phyloP scores from a whole-genome alignment of 768 basidiomycete species.

The Flagelloscypha sp. region DNA sequence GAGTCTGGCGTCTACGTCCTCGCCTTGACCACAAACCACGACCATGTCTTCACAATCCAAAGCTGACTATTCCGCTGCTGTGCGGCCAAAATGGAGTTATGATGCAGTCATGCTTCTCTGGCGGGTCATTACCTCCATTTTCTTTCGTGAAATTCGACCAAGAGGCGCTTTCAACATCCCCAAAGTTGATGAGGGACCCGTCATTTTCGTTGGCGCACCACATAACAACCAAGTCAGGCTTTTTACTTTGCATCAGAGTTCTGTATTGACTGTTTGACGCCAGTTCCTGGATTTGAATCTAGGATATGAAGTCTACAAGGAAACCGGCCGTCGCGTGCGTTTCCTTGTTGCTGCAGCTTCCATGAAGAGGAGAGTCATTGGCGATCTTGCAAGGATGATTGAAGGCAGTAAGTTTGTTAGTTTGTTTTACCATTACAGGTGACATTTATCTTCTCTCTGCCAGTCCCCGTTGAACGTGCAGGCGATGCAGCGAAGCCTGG shows the following conservation, averaged over 20 bases:
- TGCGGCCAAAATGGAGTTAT: too few relatives aligned
- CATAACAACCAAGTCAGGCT: constrained; percentile 78
- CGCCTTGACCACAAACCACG: too few relatives aligned
- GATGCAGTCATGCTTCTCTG: constrained; percentile 79
- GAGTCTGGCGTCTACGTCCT: too few relatives aligned
- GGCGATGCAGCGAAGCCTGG: constrained; percentile 78
- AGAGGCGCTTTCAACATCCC: constrained; percentile 95
- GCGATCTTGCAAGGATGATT: constrained; percentile 76
- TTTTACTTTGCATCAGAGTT: constrained; percentile 8
- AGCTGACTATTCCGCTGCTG: too few relatives aligned
- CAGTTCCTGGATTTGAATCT: constrained; percentile 90
- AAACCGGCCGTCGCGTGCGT: constrained; percentile 72
- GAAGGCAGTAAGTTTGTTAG: constrained; percentile 60
- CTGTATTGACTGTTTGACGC: constrained; percentile 10
- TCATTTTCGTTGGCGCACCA: constrained; percentile 89
- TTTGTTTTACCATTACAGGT: not conserved
- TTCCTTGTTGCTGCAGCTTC: constrained; percentile 88
- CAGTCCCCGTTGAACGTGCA: constrained; percentile 91
- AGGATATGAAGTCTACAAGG: constrained; percentile 76
- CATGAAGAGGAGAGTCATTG: constrained; percentile 71
- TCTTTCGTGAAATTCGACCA: constrained; percentile 93
- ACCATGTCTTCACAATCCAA: too few relatives aligned
- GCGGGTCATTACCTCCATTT: constrained; percentile 80
- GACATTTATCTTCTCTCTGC: constrained; percentile 9
- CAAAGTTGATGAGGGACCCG: constrained; percentile 73